Percentiles rank a stretch among this genome's conserved stretches.
Evolutionary conservation across 2,329 filamentous ascomycete genomes (phyloP).

Genomic region (Simplicillium aogashimaense): DNA sequence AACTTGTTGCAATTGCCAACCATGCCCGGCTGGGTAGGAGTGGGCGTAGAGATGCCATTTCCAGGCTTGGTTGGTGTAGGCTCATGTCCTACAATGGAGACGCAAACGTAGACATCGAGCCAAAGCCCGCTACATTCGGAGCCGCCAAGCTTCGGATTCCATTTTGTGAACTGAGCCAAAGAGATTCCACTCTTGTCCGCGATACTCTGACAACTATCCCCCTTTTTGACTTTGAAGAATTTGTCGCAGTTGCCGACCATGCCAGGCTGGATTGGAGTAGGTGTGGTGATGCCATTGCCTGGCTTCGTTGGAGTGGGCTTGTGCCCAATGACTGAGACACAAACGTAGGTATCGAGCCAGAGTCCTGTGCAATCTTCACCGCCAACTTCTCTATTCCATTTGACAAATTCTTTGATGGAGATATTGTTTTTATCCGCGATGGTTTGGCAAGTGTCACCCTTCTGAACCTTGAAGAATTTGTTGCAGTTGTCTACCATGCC

Average conservation of each 20-base stretch:
- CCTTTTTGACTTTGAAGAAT: constrained; percentile 5
- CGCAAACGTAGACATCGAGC: constrained; percentile 5
- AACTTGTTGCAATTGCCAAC: constrained; percentile 18
- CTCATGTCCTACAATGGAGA: background rate
- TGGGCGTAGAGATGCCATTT: constrained; percentile 14
- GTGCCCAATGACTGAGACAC: constrained; percentile 1
- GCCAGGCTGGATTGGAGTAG: constrained; percentile 1
- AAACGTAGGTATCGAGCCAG: constrained; percentile 5
- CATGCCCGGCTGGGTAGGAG: constrained; percentile 18
- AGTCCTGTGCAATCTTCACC: constrained; percentile 6
- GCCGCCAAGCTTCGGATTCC: constrained; percentile 5
- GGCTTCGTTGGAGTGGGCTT: background rate
- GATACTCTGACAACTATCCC: constrained; percentile 4
- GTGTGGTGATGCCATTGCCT: background rate
- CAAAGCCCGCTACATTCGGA: background rate
- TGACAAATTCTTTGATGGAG: constrained; percentile 1
- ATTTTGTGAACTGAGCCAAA: constrained; percentile 2
- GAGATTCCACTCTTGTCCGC: background rate
- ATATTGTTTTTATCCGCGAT: constrained; percentile 2
- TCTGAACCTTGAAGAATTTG: constrained; percentile 3
- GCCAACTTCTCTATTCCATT: constrained; percentile 4
- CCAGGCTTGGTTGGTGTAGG: background rate
- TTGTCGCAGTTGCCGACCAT: constrained; percentile 7
- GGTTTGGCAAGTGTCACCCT: constrained; percentile 3
- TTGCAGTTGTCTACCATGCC: constrained; percentile 8